Base-by-base conservation (phyloP, 805 yeast genomes). In the Lipomyces yamadae region DNA sequence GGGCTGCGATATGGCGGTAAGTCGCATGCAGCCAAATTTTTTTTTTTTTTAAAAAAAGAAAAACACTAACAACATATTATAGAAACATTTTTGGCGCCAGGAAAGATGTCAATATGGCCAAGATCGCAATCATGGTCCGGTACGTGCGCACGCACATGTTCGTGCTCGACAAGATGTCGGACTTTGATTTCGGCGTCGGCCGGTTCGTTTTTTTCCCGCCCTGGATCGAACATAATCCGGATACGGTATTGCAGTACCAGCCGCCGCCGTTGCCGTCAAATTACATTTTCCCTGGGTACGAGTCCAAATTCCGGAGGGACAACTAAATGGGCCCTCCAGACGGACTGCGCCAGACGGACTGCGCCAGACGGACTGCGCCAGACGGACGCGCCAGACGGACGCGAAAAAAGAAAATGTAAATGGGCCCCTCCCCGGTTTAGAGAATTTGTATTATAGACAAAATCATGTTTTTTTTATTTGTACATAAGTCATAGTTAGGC, bases 101-200 rank as follows among this genome's bases (percentile, higher is more conserved):
- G 77, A 86, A 86, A 55, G 87, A 91, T 71, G 86, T 89, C 24
- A 97, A 94, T 78, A 82, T 89, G 78, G 86, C 90, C 65, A 92
- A 92, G 68, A 80, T 95, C 56, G 98, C 93, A 77, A 93, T 95
- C 13, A 82, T 90, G 72, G 91, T 93, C n/a, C 91, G 91, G 70
- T 95, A 94, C 76, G 88, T 92, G 34, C 87, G 98, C 77, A 88
- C 91, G 72, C 97, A 95, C 76, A 80, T 95, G 60, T 95, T 93
- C 75, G 94, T 95, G 15, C 81, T 95, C 74, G 89, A 89, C 76
- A 88, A 88, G 76, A 86, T 92, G 83, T 85, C 92, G 39, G 99
- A 95, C 77, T 84, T 96, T 72, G 97, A 94, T 72, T 94, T 95
- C 81, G 97, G 96, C 0, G 86, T 90, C 72, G 99, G 99, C 39